Percentiles rank a stretch among this genome's conserved stretches.
phyloP scores from a whole-genome alignment of 2,329 filamentous ascomycete species.

The Fusarium compactum region DNA sequence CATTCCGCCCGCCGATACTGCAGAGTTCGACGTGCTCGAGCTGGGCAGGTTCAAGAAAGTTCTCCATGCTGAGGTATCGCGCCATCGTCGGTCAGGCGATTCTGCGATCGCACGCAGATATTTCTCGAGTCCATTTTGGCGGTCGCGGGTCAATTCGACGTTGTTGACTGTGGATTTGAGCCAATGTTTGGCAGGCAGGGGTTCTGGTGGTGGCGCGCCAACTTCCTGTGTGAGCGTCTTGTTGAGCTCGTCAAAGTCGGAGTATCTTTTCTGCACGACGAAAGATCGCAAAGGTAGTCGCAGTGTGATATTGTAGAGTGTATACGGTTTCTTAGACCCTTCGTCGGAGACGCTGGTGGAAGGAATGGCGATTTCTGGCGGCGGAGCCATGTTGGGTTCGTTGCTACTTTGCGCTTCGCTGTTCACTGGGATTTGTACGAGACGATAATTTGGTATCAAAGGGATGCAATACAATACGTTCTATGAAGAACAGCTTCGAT shows the following conservation, averaged over 20 bases:
- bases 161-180: conserved; percentile 78
- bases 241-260: conserved; percentile 79
- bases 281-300: conserved; percentile 81
- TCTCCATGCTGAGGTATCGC: conserved; percentile 78
- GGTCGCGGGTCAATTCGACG: conserved; percentile 75
- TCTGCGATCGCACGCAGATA: conserved; percentile 81
- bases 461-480: neutral
- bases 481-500: neutral
- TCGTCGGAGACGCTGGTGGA: conserved; percentile 70
- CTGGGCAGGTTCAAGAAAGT: conserved; percentile 78
- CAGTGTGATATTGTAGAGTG: conserved; percentile 82
- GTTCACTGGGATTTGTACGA: neutral
- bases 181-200: conserved; percentile 81
- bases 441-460: neutral
- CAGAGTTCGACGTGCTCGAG: conserved; percentile 61
- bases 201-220: conserved; percentile 72
- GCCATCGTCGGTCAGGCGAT: conserved; percentile 80
- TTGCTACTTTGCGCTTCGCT: neutral
- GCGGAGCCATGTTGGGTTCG: conserved; percentile 67
- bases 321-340: conserved; percentile 72
- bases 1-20: conserved; percentile 60
- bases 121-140: conserved; percentile 74
- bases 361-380: conserved; percentile 75
- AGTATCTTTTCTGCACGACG: conserved; percentile 84
- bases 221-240: conserved; percentile 69